Conservation (phyloP, 345 rosid genomes). For the Carallia brachiata region DNA sequence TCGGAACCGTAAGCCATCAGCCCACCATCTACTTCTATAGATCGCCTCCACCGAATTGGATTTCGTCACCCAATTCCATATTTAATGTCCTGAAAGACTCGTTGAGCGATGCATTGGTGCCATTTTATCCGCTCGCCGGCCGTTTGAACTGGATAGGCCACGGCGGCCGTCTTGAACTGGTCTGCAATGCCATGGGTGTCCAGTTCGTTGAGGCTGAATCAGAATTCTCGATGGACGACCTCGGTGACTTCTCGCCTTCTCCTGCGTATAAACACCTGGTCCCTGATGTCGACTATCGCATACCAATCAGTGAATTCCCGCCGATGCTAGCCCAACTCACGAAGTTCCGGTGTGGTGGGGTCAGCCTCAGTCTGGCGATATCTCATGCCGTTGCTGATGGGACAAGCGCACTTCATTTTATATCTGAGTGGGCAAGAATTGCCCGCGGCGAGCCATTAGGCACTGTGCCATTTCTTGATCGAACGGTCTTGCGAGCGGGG, state of each 20-base stretch:
- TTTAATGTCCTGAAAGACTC: conserved; percentile 38
- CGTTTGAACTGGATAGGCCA: conserved; percentile 46
- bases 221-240: conserved; percentile 28
- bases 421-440: conserved; percentile 52
- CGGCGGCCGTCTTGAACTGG: conserved; percentile 43
- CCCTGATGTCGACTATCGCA: conserved; percentile 42
- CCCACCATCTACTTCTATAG: conserved; percentile 60
- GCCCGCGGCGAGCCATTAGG: conserved; percentile 38
- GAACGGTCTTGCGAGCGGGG: conserved; percentile 39
- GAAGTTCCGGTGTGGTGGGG: conserved; percentile 50
- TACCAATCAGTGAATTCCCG: conserved; percentile 45
- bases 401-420: conserved; percentile 50
- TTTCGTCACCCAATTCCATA: conserved; percentile 20
- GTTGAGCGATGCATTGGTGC: conserved; percentile 35
- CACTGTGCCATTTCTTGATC: conserved; percentile 37
- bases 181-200: conserved; percentile 46
- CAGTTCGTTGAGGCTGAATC: conserved; percentile 44
- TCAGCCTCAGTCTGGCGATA: conserved; percentile 40
- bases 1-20: conserved; percentile 50
- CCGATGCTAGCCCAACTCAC: conserved; percentile 49
- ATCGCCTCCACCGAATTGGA: conserved; percentile 25
- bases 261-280: conserved; percentile 34
- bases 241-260: conserved; percentile 37
- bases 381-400: conserved; percentile 64
- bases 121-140: conserved; percentile 63